Evolutionary conservation across 179 eudicot species (phyloP).

Genomic region (Kewa caespitosa): DNA sequence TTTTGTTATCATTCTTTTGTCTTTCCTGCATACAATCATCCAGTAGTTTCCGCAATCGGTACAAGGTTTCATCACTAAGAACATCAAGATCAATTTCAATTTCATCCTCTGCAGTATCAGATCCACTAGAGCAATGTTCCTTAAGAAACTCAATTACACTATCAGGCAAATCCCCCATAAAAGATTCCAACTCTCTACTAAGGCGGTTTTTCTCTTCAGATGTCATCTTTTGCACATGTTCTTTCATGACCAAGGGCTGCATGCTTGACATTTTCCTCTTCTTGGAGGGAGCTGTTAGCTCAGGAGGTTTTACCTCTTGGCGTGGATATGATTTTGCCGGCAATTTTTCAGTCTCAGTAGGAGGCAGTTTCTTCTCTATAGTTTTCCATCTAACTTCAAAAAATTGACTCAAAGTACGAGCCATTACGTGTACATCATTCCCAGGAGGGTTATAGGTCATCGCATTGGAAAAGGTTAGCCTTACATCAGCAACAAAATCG

Average conservation of each 20-base stretch:
- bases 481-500: slow-evolving; percentile 67
- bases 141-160: slow-evolving; percentile 59
- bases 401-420: slow-evolving; percentile 49
- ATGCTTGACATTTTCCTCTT: slow-evolving; percentile 37
- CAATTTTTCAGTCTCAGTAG: not conserved
- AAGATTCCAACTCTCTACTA: slow-evolving; percentile 58
- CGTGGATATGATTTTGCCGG: not conserved
- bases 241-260: not conserved
- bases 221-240: not conserved
- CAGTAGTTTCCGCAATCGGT: slow-evolving; percentile 57
- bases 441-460: slow-evolving; percentile 82
- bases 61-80: slow-evolving; percentile 61
- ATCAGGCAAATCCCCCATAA: slow-evolving; percentile 57
- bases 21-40: slow-evolving; percentile 60
- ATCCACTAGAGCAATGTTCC: slow-evolving; percentile 51
- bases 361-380: slow-evolving; percentile 58
- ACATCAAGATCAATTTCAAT: slow-evolving; percentile 78
- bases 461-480: slow-evolving; percentile 82
- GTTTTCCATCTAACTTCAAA: slow-evolving; percentile 77
- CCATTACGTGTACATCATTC: slow-evolving; percentile 73
- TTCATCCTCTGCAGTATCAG: slow-evolving; percentile 62
- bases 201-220: slow-evolving; percentile 54
- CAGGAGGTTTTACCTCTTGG: slow-evolving; percentile 3
- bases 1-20: slow-evolving; percentile 37
- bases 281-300: slow-evolving; percentile 48